These are phyloP conservation scores for Pythium brachiatum DNA, from an alignment of 352 stramenopile species.

Conservation along the genomic window DNA sequence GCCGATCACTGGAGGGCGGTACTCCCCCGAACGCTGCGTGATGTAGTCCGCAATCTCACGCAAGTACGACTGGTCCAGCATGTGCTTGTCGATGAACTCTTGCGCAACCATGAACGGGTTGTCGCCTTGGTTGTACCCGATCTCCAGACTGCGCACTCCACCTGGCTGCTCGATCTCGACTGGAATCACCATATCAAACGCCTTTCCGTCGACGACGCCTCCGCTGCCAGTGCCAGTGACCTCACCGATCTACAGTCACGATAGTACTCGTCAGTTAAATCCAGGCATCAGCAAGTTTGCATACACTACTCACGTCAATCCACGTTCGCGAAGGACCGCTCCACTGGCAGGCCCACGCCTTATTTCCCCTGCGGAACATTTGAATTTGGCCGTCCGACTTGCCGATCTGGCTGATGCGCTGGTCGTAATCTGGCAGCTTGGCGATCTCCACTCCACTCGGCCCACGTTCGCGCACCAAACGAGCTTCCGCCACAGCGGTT, in stretches of 20 bases:
- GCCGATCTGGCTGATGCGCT: conserved; percentile 65
- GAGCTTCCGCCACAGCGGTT: conserved; percentile 54
- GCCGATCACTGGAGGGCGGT: conserved; percentile 65
- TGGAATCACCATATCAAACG: conserved; percentile 95
- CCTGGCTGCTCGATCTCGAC: conserved; percentile 95
- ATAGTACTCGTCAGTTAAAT: background rate
- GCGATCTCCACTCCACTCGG: conserved; percentile 92
- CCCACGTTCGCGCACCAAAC: conserved; percentile 61
- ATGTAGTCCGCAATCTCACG: conserved; percentile 96
- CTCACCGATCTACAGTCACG: conserved; percentile 57
- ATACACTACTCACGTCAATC: conserved; percentile 90
- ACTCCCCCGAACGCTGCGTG: conserved; percentile 85
- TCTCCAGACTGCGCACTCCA: conserved; percentile 92
- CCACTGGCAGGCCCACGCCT: conserved; percentile 96
- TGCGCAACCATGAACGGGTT: conserved; percentile 96
- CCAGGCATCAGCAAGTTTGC: too few species aligned
- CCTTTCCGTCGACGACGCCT: conserved; percentile 89
- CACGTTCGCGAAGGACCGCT: conserved; percentile 88
- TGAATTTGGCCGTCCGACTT: conserved; percentile 94
- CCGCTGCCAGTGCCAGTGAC: conserved; percentile 86
- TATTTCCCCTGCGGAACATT: conserved; percentile 93
- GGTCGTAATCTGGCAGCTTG: conserved; percentile 92
- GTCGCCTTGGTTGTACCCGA: conserved; percentile 97
- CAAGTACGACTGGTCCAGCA: conserved; percentile 93
- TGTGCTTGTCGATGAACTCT: conserved; percentile 96